phyloP scores from a whole-genome alignment of 2,329 filamentous ascomycete genomes.

The Thermomyces lanuginosus region DNA sequence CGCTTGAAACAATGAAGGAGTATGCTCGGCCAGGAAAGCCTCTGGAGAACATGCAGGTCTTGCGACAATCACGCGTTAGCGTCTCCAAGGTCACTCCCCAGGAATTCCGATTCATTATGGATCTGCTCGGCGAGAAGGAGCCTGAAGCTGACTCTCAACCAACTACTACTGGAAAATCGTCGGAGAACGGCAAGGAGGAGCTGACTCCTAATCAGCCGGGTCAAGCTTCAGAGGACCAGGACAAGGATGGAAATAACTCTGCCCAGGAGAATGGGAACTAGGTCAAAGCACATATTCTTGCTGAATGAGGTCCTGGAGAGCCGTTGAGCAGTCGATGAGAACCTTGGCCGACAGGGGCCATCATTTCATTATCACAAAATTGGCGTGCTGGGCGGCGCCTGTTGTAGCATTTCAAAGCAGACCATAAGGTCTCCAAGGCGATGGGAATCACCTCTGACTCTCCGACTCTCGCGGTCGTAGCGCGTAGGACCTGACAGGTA shows the following conservation, averaged over 20 bases:
- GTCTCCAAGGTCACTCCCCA: conserved; percentile 39
- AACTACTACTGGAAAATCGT: not conserved
- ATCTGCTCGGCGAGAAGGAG: conserved; percentile 15
- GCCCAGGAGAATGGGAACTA: not conserved
- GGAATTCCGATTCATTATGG: conserved; percentile 35
- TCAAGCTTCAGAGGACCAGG: not conserved
- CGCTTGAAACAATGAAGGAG: conserved; percentile 53
- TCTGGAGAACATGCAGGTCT: conserved; percentile 62
- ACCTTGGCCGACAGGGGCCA: too few species aligned
- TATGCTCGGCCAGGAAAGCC: conserved; percentile 40
- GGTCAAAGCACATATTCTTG: not conserved
- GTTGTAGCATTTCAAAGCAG: too few species aligned
- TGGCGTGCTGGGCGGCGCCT: too few species aligned
- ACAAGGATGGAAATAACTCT: not conserved
- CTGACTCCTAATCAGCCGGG: not conserved
- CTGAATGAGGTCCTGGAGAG: not conserved
- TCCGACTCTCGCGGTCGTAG: conserved; percentile 35
- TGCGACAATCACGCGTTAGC: conserved; percentile 68
- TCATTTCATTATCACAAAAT: too few species aligned
- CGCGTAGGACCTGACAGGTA: conserved; percentile 65
- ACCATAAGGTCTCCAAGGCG: too few species aligned
- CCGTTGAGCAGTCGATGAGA: too few species aligned
- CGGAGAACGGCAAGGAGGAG: not conserved
- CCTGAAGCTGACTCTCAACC: conserved; percentile 7
- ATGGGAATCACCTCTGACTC: too few species aligned